Evolutionary conservation across 192 early-diverging fungal species (phyloP), one percentile per base, ranked within the genome.

Genomic region (Pecoramyces ruminantium): DNA sequence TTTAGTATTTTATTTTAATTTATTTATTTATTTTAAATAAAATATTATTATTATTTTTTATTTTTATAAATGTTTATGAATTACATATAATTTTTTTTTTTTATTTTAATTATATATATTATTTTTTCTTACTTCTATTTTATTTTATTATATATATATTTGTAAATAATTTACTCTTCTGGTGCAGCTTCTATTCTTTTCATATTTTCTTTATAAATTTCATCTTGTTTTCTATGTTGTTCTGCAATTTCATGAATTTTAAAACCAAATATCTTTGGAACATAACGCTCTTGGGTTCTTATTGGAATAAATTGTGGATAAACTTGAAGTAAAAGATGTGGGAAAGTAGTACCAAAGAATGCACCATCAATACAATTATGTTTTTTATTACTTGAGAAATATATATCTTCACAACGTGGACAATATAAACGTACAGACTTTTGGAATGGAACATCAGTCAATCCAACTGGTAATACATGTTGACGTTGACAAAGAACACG

Each of bases 251-350:
- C 87, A 85, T 99, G 95, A 42, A 99, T 86, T 81, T 93, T 94
- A 88, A 99, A 99, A 13, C 98, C 98, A 91, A 99, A 99, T 78
- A 99, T 98, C 77, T 90, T 91, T n/a, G 98, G 98, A 51, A 96
- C 90, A 83, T 97, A 97, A 77, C 95, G 92, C 80, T 95, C 95
- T 28, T 87, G 88, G 28, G 87, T 86, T 82, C 94, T 94, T 6
- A 88, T 86, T 14, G 96, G 96, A 79, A 93, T 84, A 38, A 95
- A 86, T 78, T 90, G 87, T 39, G 95, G 93, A 83, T 96, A 96
- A 42, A 93, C 92, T 87, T 97, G 95, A 83, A 99, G 90, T 40
- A 99, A 85, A 90, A 98, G 94, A 83, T 98, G 96, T 51, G 97
- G 97, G 85, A 99, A 93, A 29, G 93, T 94, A 29, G 95, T 97